Conservation (phyloP, 306 rosid genomes). For the Erythrophleum fordii region DNA sequence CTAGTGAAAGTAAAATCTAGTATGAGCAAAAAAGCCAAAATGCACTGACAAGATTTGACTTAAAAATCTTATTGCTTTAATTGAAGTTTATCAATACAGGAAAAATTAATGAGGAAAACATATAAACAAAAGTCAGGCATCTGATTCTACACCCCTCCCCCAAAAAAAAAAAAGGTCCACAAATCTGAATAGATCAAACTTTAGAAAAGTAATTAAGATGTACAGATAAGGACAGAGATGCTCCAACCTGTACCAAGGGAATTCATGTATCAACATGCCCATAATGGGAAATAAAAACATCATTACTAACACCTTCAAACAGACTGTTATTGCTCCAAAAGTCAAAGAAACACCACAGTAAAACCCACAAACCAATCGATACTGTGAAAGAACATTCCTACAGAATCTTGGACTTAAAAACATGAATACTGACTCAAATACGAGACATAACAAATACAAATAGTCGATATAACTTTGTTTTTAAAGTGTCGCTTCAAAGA, state of each 20-base stretch:
- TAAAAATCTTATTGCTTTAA: background rate
- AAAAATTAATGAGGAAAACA: background rate
- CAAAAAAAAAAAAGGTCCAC: background rate
- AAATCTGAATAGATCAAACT: background rate
- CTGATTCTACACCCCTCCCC: slow-evolving; percentile 10
- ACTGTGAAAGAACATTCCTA: background rate
- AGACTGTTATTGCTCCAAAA: slow-evolving; percentile 25
- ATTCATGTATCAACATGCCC: slow-evolving; percentile 28
- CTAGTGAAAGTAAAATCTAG: background rate
- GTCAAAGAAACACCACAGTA: background rate
- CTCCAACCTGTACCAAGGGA: slow-evolving; percentile 12
- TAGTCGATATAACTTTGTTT: background rate
- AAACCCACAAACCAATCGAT: background rate
- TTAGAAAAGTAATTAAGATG: background rate
- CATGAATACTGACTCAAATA: background rate
- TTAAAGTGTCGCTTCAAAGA: background rate
- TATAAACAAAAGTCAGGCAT: background rate
- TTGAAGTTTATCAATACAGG: background rate
- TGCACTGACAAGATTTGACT: background rate
- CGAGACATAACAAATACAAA: background rate
- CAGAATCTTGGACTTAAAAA: background rate
- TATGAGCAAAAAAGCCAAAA: background rate
- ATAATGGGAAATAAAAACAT: slow-evolving; percentile 45
- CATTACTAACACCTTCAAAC: background rate
- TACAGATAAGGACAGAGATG: slow-evolving; percentile 1